phyloP scores from a whole-genome alignment of 2,329 filamentous ascomycete genomes.

The Aureobasidium uvarum region DNA sequence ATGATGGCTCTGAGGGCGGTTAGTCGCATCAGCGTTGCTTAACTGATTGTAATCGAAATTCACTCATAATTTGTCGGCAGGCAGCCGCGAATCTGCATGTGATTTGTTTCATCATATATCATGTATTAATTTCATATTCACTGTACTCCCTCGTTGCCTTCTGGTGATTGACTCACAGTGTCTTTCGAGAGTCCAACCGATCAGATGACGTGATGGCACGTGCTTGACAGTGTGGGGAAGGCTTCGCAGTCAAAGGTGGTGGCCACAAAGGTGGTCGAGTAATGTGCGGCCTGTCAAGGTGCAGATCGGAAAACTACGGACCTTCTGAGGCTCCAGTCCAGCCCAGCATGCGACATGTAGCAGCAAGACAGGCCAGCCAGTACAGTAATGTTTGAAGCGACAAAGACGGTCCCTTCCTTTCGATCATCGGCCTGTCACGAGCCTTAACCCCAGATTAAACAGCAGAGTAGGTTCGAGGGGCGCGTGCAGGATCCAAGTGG shows the following conservation, averaged over 20 bases:
- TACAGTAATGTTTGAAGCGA: background rate
- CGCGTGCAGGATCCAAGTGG: constrained; percentile 7
- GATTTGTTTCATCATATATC: background rate
- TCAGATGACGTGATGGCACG: constrained; percentile 6
- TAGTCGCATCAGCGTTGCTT: constrained; percentile 21
- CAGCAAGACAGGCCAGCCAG: background rate
- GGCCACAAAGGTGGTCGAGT: constrained; percentile 13
- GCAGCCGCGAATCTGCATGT: background rate
- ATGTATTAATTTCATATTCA: constrained; percentile 7
- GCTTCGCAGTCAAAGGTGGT: constrained; percentile 6
- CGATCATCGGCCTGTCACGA: background rate
- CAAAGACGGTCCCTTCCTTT: background rate
- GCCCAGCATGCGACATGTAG: constrained; percentile 1
- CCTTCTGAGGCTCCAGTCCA: constrained; percentile 5
- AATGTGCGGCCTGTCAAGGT: constrained; percentile 13
- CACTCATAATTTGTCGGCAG: constrained; percentile 10
- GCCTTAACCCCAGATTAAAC: constrained; percentile 7
- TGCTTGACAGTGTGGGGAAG: constrained; percentile 1
- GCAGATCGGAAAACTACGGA: background rate
- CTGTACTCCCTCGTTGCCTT: background rate
- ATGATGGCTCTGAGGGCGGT: background rate
- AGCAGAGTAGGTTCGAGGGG: constrained; percentile 10
- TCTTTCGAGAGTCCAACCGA: background rate
- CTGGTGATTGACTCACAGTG: background rate
- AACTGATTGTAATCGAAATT: constrained; percentile 7